Evolutionary conservation across 192 early-diverging fungal genomes (phyloP).

Genomic region (Coemansia sp.): DNA sequence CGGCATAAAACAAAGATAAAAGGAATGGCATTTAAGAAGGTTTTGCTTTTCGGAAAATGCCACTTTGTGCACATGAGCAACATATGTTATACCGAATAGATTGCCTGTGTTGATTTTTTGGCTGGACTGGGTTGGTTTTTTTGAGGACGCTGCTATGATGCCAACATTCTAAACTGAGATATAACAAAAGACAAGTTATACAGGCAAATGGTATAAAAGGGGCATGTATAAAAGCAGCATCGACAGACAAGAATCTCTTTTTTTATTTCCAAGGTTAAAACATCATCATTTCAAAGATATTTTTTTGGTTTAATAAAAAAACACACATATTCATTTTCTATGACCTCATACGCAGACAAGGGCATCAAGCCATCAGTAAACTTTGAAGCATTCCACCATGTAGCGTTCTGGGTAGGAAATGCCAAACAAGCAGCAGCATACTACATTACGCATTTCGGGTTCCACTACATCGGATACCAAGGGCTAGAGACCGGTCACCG

Average conservation of each 20-base stretch:
- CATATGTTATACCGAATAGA: too few relatives aligned
- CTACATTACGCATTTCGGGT: slow-evolving; percentile 92
- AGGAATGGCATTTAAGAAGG: not conserved
- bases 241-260: not conserved
- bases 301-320: too few relatives aligned
- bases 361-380: slow-evolving; percentile 63
- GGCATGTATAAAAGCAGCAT: not conserved
- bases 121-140: too few relatives aligned
- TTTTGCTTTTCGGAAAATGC: too few relatives aligned
- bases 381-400: slow-evolving; percentile 76
- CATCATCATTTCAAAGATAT: not conserved
- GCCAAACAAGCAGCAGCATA: slow-evolving; percentile 94
- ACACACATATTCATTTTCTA: slow-evolving; percentile 14
- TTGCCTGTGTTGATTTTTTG: too few relatives aligned
- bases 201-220: not conserved
- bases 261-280: not conserved
- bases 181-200: too few relatives aligned
- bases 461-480: slow-evolving; percentile 88
- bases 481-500: slow-evolving; percentile 94
- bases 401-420: slow-evolving; percentile 88
- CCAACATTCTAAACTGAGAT: too few relatives aligned
- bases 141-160: too few relatives aligned
- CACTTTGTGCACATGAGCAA: too few relatives aligned
- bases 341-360: slow-evolving; percentile 66
- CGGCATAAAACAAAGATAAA: not conserved